Evolutionary conservation across 2,329 filamentous ascomycete genomes (phyloP).

Genomic region (Hypomyces perniciosus): DNA sequence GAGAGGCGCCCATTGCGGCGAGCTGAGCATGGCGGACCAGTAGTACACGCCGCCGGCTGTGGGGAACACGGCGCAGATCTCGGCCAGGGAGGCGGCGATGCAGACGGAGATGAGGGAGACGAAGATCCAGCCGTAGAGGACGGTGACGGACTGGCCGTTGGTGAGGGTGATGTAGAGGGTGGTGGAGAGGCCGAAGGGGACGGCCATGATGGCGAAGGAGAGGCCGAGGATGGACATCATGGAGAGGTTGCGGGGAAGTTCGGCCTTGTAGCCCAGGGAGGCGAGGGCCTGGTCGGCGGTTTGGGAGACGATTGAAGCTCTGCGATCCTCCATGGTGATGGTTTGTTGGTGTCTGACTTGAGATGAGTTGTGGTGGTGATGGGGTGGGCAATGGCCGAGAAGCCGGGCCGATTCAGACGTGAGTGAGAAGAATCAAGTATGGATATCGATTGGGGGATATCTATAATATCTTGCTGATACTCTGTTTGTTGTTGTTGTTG

Average conservation of each 20-base stretch:
- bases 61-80: slow-evolving; percentile 64
- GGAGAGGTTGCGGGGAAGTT: slow-evolving; percentile 45
- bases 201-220: slow-evolving; percentile 47
- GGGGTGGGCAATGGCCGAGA: no score
- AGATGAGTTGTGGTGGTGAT: no score
- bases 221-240: slow-evolving; percentile 44
- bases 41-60: slow-evolving; percentile 62
- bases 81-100: slow-evolving; percentile 64
- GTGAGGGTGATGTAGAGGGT: slow-evolving; percentile 50
- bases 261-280: slow-evolving; percentile 43
- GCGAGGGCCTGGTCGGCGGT: slow-evolving; percentile 40
- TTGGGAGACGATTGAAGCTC: background rate
- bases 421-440: no score
- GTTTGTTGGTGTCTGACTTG: no score
- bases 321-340: slow-evolving; percentile 4
- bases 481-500: no score
- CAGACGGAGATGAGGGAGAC: slow-evolving; percentile 66
- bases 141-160: slow-evolving; percentile 66
- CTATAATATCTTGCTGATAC: no score
- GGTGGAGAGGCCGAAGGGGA: slow-evolving; percentile 44
- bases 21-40: slow-evolving; percentile 64
- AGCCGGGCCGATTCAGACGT: no score
- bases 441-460: no score
- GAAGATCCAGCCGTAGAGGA: slow-evolving; percentile 64
- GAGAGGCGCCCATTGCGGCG: slow-evolving; percentile 53